phyloP scores from a whole-genome alignment of 257 asterid species.

The Solanum bulbocastanum region DNA sequence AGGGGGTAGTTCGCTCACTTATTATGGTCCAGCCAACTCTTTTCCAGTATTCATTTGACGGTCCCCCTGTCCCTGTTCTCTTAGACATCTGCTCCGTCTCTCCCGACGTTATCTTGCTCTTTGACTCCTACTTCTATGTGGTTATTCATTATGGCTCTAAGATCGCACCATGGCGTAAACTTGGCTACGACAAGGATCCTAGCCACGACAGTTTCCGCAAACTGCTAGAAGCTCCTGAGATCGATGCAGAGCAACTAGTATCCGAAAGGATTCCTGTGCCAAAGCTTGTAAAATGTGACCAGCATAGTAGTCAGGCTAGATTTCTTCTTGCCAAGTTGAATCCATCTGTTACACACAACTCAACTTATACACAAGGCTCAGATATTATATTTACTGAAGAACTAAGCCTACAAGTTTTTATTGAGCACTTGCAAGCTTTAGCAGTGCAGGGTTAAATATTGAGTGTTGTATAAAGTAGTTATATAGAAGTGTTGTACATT shows the following conservation, averaged over 20 bases:
- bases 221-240: conserved; percentile 77
- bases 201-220: conserved; percentile 63
- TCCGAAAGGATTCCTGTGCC: conserved; percentile 83
- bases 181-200: conserved; percentile 71
- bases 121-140: conserved; percentile 75
- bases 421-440: conserved; percentile 70
- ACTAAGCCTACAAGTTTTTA: conserved; percentile 70
- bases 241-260: conserved; percentile 68
- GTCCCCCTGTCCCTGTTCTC: conserved; percentile 83
- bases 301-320: conserved; percentile 94
- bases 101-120: conserved; percentile 75
- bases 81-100: conserved; percentile 72
- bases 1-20: conserved; percentile 74
- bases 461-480: neutral
- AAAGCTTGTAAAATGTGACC: conserved; percentile 74
- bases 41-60: conserved; percentile 79
- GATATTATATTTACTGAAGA: conserved; percentile 85
- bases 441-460: conserved; percentile 73
- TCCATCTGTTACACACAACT: conserved; percentile 78
- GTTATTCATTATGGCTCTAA: conserved; percentile 86
- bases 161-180: conserved; percentile 85
- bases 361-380: conserved; percentile 37
- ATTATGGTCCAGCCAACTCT: conserved; percentile 97
- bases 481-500: conserved; percentile 4
- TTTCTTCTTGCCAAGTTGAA: conserved; percentile 84